These are phyloP conservation scores for Sclerotinia sclerotiorum DNA, from an alignment of 2,329 filamentous ascomycete genomes.

Conservation along the genomic window DNA sequence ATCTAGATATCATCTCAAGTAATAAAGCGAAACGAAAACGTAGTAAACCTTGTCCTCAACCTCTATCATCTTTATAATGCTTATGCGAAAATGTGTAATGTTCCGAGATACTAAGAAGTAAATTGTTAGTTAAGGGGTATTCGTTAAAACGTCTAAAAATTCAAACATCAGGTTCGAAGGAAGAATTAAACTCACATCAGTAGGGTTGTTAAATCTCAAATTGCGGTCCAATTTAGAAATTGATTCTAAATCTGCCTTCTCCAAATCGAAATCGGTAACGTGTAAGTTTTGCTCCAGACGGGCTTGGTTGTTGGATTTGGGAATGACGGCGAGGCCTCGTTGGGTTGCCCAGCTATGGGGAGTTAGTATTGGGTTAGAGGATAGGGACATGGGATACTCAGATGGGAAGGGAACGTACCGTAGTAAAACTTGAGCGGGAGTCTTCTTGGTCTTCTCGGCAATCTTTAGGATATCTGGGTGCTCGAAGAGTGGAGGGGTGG, in stretches of 20 bases:
- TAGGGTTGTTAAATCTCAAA: constrained; percentile 76
- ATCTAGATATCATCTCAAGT: not conserved
- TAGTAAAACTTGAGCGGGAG: constrained; percentile 76
- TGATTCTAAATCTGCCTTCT: constrained; percentile 62
- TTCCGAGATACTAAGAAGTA: constrained; percentile 47
- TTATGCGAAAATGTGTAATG: constrained; percentile 55
- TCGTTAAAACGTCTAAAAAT: not conserved
- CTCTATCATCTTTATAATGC: not conserved
- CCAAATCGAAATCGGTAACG: constrained; percentile 64
- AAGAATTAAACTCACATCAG: constrained; percentile 44
- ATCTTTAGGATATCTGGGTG: constrained; percentile 63
- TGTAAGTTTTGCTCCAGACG: constrained; percentile 66
- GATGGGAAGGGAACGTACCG: not conserved
- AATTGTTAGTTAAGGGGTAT: constrained; percentile 19
- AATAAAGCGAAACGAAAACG: not conserved
- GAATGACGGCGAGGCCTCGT: constrained; percentile 76
- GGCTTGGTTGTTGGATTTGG: constrained; percentile 65
- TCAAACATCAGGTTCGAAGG: too few species aligned
- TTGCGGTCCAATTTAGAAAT: constrained; percentile 65
- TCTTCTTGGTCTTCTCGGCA: constrained; percentile 69
- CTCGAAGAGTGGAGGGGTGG: constrained; percentile 69
- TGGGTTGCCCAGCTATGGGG: constrained; percentile 75
- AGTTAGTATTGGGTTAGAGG: not conserved
- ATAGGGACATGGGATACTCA: too few species aligned
- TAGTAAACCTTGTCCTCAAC: not conserved